These are phyloP conservation scores for Clonostachys chloroleuca DNA, from an alignment of 2,329 filamentous ascomycete species.

Conservation along the genomic window DNA sequence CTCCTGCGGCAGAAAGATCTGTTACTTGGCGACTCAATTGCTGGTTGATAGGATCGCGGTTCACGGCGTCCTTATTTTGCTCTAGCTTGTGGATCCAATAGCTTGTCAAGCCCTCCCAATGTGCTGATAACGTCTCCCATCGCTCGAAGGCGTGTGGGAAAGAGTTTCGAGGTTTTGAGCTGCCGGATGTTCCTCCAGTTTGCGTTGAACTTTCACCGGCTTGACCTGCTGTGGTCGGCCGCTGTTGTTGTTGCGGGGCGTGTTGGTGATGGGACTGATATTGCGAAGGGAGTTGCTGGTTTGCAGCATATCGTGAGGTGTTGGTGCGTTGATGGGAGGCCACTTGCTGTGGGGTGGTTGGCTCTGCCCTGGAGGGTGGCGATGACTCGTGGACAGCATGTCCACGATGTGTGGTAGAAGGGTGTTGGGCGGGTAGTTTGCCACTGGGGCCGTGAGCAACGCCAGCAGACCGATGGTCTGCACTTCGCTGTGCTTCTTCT, in stretches of 20 bases:
- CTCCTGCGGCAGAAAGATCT: slow-evolving; percentile 93
- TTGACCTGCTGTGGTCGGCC: slow-evolving; percentile 8
- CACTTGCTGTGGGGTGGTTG: slow-evolving; percentile 14
- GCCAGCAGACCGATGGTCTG: slow-evolving; percentile 56
- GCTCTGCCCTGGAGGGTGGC: slow-evolving; percentile 16
- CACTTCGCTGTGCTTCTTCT: slow-evolving; percentile 40
- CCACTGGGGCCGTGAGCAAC: slow-evolving; percentile 31
- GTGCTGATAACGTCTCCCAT: slow-evolving; percentile 94
- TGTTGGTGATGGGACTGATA: slow-evolving; percentile 7
- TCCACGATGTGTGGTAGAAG: slow-evolving; percentile 21
- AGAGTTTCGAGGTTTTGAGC: slow-evolving; percentile 52
- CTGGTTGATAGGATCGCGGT: slow-evolving; percentile 75
- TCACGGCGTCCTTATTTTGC: slow-evolving; percentile 82
- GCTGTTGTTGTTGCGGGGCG: slow-evolving; percentile 6
- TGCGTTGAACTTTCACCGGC: slow-evolving; percentile 1
- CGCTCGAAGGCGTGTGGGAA: slow-evolving; percentile 97
- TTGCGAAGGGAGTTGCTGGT: slow-evolving; percentile 4
- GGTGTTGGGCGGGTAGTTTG: slow-evolving; percentile 21
- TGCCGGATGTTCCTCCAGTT: slow-evolving; percentile 7
- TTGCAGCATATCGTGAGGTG: background rate
- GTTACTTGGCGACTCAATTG: slow-evolving; percentile 93
- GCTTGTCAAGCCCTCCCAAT: slow-evolving; percentile 95
- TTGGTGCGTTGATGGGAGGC: slow-evolving; percentile 9
- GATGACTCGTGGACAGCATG: slow-evolving; percentile 11
- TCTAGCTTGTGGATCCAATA: slow-evolving; percentile 96